Conservation (phyloP, 495 filamentous ascomycete genomes). For the Cenococcum geophilum region DNA sequence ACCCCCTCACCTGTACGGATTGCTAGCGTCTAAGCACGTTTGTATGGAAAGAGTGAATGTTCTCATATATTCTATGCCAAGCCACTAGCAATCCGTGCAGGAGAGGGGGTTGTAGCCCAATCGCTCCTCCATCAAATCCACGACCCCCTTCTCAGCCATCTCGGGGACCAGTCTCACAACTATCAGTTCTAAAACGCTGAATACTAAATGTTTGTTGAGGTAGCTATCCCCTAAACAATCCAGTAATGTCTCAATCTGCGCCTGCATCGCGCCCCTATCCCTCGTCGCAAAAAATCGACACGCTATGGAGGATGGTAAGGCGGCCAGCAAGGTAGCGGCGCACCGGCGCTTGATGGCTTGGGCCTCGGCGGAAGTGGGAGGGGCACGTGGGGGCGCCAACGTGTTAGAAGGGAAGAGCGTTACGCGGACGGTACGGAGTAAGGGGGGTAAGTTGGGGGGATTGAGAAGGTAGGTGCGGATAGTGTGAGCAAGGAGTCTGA, state of each 20-base stretch:
- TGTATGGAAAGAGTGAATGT: no score
- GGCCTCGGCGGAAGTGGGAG: constrained; percentile 40
- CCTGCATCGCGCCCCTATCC: constrained; percentile 39
- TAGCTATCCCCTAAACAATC: constrained; percentile 75
- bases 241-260: constrained; percentile 53
- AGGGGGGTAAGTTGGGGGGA: constrained; percentile 61
- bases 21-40: no score
- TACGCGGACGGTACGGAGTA: constrained; percentile 65
- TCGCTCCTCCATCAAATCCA: constrained; percentile 67
- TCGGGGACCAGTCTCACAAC: constrained; percentile 79
- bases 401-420: constrained; percentile 76
- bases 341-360: constrained; percentile 52
- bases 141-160: constrained; percentile 64
- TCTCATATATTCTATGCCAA: no score
- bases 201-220: constrained; percentile 84
- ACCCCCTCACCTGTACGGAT: not conserved
- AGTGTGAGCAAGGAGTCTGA: constrained; percentile 68
- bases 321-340: constrained; percentile 47
- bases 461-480: constrained; percentile 60
- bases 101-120: constrained; percentile 37
- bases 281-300: constrained; percentile 50
- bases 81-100: no score
- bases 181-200: constrained; percentile 67
- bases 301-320: constrained; percentile 45
- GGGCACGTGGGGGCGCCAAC: constrained; percentile 40